Evolutionary conservation across 768 basidiomycete species (phyloP), one percentile per base, ranked within the genome.

Genomic region (Tulasnella sp.): DNA sequence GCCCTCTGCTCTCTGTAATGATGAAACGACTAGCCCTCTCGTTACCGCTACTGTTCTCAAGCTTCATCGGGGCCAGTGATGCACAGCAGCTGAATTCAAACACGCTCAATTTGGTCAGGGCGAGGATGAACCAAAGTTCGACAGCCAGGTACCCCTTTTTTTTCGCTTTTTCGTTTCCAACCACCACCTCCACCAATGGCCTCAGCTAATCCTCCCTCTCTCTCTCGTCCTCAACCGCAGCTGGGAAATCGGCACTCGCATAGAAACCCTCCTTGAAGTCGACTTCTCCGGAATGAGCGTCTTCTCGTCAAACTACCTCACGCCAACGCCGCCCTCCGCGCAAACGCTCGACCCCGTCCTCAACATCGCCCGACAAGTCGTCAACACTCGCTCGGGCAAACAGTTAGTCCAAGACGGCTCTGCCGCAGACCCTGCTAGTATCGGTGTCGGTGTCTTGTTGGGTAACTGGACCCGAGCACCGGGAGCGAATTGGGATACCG

Each of bases 181-280:
- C 31, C 7, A 64, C 29, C 58, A 64, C 58, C 58, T 12, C 29
- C 58, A 31, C 3, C 5, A 7, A 34, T 34, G 49, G 36, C 14
- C 45, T 31, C 14, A 8, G 70, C 38, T 36, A 19, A 11, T 31
- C n/a, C n/a, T n/a, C n/a, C n/a, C n/a, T n/a, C 25, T 37, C 25
- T 34, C 29, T 71, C 58, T 34, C 67, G 25, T n/a, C 22, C 7
- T 70, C 40, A 17, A 12, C 42, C 37, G 31, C 78, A 81, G 80
- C 25, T 82, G 81, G 81, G 80, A 79, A 40, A 77, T 77, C 39
- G 81, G 81, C 25, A 82, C 71, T 31, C 31, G n/a, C n/a, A 38
- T 76, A 22, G 52, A 82, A 69, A 81, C 81, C 14, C 67, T 82
- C 3, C 76, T 81, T 19, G 82, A 83, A 71, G 76, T 79, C 58